Evolutionary conservation across 163 green algal genomes (phyloP).

Genomic region (Scenedesmus sp.): DNA sequence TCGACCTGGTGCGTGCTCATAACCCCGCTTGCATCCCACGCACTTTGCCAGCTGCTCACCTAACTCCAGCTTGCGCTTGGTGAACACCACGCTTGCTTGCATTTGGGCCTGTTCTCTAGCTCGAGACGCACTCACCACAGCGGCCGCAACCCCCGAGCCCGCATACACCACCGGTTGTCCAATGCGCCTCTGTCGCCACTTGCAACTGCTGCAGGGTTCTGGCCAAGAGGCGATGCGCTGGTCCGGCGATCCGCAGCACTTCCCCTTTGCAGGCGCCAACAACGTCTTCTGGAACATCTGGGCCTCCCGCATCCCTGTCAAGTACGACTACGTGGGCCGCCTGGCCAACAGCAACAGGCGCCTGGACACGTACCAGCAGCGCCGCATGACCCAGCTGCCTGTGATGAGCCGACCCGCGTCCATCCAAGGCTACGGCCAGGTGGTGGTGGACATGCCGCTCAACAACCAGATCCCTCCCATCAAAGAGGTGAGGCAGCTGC

Average conservation of each 20-base stretch:
- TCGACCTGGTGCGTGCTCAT: slow-evolving; percentile 25
- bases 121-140: no score
- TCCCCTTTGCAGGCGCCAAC: background rate
- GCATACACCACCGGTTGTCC: no score
- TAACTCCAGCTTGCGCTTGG: no score
- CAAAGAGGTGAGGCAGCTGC: background rate
- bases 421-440: slow-evolving; percentile 10
- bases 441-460: slow-evolving; percentile 41
- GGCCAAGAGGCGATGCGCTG: slow-evolving; percentile 31
- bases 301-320: background rate
- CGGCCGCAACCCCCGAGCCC: no score
- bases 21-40: no score
- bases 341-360: background rate
- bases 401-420: slow-evolving; percentile 6
- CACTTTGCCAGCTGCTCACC: no score
- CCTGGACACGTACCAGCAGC: background rate
- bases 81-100: no score
- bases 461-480: background rate
- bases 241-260: background rate
- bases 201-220: background rate
- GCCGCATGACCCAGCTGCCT: background rate
- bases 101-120: no score
- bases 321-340: background rate
- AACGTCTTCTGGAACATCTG: slow-evolving; percentile 41
- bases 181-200: no score